phyloP scores from a whole-genome alignment of 345 rosid genomes.

The Eucalyptus regnans region DNA sequence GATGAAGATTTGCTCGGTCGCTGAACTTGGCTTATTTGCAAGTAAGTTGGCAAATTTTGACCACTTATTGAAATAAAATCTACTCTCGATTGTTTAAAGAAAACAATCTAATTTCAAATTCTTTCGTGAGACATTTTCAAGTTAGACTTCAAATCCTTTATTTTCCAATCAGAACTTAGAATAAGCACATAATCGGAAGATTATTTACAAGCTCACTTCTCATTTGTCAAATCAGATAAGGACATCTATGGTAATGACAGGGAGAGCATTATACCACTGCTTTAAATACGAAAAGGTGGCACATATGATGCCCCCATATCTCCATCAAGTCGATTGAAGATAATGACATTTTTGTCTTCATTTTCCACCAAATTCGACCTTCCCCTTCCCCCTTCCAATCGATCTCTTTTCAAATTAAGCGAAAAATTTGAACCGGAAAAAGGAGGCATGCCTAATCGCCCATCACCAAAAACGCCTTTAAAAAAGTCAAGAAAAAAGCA shows the following conservation, averaged over 20 bases:
- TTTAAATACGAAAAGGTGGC: neutral
- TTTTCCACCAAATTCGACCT: neutral
- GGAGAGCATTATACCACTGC: fast-evolving
- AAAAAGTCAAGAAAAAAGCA: neutral
- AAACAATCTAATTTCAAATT: neutral
- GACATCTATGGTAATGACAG: fast-evolving
- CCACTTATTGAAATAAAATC: neutral
- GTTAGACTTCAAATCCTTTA: no score
- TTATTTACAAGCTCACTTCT: neutral
- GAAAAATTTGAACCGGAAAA: neutral
- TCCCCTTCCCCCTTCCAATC: neutral
- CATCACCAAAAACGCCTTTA: neutral
- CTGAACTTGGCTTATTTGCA: neutral
- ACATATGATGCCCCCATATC: neutral
- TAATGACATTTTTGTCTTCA: neutral
- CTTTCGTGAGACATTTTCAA: neutral
- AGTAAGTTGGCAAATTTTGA: neutral
- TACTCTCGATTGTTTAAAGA: neutral
- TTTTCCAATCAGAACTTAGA: neutral
- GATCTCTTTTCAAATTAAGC: neutral
- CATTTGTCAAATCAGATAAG: neutral
- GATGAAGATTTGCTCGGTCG: neutral
- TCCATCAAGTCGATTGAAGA: neutral
- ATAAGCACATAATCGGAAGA: neutral
- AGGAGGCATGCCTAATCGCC: neutral